These are phyloP conservation scores for Acanthamoeba lenticulata DNA, from an alignment of 208 protist species.

Conservation along the genomic window DNA sequence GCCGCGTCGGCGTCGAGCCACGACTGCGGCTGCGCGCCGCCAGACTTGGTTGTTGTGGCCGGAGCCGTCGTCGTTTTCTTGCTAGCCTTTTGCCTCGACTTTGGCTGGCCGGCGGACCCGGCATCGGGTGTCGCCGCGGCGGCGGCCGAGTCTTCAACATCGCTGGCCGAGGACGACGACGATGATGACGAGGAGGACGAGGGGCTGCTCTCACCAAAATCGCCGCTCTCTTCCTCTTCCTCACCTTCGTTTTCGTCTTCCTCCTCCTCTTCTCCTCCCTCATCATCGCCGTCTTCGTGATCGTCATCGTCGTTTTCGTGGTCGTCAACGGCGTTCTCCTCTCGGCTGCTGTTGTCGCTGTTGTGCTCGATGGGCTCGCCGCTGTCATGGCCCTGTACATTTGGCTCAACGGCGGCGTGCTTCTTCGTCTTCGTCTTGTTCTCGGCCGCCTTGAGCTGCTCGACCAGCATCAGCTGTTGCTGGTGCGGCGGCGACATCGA, in stretches of 20 bases:
- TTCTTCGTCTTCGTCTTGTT: too few species aligned
- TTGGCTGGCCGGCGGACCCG: too few species aligned
- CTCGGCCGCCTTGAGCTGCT: background rate
- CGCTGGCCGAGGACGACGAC: too few species aligned
- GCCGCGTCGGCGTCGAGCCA: background rate
- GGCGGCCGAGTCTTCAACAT: too few species aligned
- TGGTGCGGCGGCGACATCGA: background rate
- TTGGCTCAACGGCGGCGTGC: background rate
- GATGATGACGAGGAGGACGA: too few species aligned
- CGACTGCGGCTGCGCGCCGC: background rate
- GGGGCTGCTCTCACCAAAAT: background rate
- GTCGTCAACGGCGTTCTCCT: background rate
- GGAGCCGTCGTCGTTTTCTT: too few species aligned
- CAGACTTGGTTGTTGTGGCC: too few species aligned
- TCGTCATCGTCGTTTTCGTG: background rate
- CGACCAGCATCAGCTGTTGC: background rate
- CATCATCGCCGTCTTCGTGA: background rate
- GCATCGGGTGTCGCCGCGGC: too few species aligned
- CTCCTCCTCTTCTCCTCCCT: background rate
- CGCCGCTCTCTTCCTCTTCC: conserved; percentile 4
- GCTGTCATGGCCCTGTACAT: background rate
- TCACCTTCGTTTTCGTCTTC: background rate
- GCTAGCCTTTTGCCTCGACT: too few species aligned
- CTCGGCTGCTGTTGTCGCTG: background rate
- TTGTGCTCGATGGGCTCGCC: background rate